phyloP scores from a whole-genome alignment of 768 basidiomycete genomes.

The Hygrophorus pudorinus region DNA sequence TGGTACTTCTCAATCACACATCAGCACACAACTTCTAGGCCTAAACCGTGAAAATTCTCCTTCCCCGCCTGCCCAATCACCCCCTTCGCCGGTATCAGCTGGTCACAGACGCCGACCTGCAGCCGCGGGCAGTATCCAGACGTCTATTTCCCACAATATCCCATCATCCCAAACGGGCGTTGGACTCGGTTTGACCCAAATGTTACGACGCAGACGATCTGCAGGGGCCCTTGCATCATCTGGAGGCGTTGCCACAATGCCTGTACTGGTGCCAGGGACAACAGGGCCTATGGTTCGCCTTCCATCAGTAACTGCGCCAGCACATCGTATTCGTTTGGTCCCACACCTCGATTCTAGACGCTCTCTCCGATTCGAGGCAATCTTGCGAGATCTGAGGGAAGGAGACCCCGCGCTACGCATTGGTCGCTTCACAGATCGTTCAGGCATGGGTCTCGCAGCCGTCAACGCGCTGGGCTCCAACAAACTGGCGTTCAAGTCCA shows the following conservation, averaged over 20 bases:
- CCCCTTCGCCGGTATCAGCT: conserved; percentile 17
- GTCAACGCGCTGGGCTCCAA: conserved; percentile 62
- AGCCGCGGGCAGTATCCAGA: conserved; percentile 22
- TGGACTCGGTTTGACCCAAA: conserved; percentile 44
- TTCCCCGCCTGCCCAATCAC: conserved; percentile 29
- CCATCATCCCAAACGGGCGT: conserved; percentile 10
- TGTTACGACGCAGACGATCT: conserved; percentile 60
- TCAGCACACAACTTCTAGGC: conserved; percentile 22
- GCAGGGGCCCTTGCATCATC: conserved; percentile 38
- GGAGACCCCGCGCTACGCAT: conserved; percentile 70
- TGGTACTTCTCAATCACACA: conserved; percentile 55
- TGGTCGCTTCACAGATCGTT: conserved; percentile 89
- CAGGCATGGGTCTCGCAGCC: conserved; percentile 53
- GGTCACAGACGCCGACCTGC: conserved; percentile 29
- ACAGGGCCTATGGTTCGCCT: conserved; percentile 9
- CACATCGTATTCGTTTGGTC: conserved; percentile 83
- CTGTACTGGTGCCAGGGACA: conserved; percentile 1
- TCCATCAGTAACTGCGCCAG: conserved; percentile 13
- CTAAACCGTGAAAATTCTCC: conserved; percentile 29
- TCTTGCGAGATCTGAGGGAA: conserved; percentile 72
- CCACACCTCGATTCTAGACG: conserved; percentile 89
- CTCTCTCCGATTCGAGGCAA: conserved; percentile 86
- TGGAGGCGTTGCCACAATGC: conserved; percentile 6
- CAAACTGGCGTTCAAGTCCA: conserved; percentile 91
- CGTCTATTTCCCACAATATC: conserved; percentile 20